Base-by-base conservation (phyloP, 768 basidiomycete species). In the Pleurotus citrinopileatus region DNA sequence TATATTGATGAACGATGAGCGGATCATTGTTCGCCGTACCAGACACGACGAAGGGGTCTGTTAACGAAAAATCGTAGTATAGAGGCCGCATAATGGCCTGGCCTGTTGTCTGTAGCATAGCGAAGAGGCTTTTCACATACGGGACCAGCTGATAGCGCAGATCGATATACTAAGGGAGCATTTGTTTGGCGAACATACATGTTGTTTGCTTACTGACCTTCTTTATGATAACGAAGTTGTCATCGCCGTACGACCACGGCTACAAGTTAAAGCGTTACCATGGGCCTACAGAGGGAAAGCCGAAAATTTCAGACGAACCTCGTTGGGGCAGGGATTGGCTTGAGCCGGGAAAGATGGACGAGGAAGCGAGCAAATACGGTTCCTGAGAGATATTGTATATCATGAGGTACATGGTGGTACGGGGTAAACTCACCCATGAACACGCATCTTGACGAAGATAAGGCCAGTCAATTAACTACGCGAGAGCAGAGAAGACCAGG, bases 231-330 rank as follows among this genome's bases (percentile, higher is more conserved):
- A 61, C 53, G 44, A 70, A 70, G 48, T 72, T 72, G 1, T 64
- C 68, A 38, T 63, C 66, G 9, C 70, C 71, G 42, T 71, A 71
- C 0, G 68, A 61, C 71, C 71, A 72, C 13, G 69, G 70, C 67
- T 69, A 3, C 2, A n/a, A n/a, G n/a, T n/a, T n/a, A n/a, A n/a
- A n/a, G n/a, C n/a, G n/a, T n/a, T n/a, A n/a, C n/a, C n/a, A n/a
- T n/a, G n/a, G n/a, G n/a, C n/a, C n/a, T n/a, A n/a, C n/a, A n/a
- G n/a, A n/a, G n/a, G 8, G 8, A n/a, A 37, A 25, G 26, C 44
- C 19, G 54, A 40, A 40, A 3, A 40, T n/a, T 34, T 20, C 56
- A 15, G n/a, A n/a, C n/a, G n/a, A 12, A 67, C 69, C 54, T 71
- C 70, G 42, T 71, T 71, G 10, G 67, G 68, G 52, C 70, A 71